Evolutionary conservation across 2,329 filamentous ascomycete species (phyloP), one percentile per base, ranked within the genome.

Genomic region (Colletotrichum melonis): DNA sequence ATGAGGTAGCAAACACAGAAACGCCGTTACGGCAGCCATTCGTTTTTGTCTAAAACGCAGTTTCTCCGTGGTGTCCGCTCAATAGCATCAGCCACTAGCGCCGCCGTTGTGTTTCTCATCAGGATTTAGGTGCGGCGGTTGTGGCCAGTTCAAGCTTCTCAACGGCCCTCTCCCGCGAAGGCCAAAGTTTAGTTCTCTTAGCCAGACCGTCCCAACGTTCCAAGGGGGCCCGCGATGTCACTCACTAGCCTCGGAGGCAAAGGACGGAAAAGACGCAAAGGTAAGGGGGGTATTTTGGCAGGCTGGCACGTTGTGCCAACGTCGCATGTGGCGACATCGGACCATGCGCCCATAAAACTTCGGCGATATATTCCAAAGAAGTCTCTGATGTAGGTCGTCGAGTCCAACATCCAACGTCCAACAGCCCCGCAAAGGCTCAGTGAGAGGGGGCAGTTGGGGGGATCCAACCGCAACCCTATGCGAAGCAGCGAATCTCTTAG

Each of bases 271-370:
- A 56, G 65, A 30, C 69, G 28, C 59, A 69, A 24, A 63, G 8
- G n/a, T 30, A 26, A 52, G 59, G 38, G 59, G 38, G 59, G 24
- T 6, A 2, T n/a, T 38, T n/a, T 46, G 19, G 42, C 16, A 46
- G 19, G 7, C 42, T 46, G 35, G 35, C 35, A 16, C 35, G 35
- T 38, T 38, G 35, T 38, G 42, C 19, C 42, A 46, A 60, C n/a
- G 55, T 70, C 38, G 35, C 60, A 49, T 35, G 70, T 73, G 70
- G 67, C 71, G 46, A 71, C 26, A 56, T 71, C 71, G 71, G 62
- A 62, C 70, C 62, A 64, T 64, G 16, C 32, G n/a, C 11, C 26
- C 42, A 60, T 56, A 70, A 14, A 6, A 65, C 38, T 69, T 65
- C 67, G 60, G 60, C 56, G 60, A 70, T 57, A 62, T 52, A 22